Base-by-base conservation (phyloP, 768 basidiomycete species). In the Boletus rubropictus region DNA sequence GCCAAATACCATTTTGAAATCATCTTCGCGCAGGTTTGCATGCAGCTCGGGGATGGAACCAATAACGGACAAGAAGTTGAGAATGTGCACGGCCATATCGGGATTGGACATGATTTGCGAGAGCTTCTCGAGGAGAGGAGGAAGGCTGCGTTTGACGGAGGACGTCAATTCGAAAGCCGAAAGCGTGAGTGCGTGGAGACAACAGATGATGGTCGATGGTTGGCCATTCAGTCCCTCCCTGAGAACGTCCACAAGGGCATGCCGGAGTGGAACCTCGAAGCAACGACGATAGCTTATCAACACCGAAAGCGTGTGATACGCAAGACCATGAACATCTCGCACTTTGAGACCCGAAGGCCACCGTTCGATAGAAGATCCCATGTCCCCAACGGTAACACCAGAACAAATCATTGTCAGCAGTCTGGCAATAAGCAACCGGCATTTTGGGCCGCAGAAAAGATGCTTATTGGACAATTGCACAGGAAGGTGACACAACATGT, bases 21-120 rank as follows among this genome's bases (percentile, higher is more conserved):
- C 88, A 39, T 71, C 77, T 53, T 93, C 89, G 3, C 88, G 92
- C 57, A 99, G 88, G 65, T 96, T 98, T 46, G 82, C 82, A 64
- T 92, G 88, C 6, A 98, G 71, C 6, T 77, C 68, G 1, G 80
- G 84, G 12, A 86, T 76, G 2, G 91, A 89, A 3, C 89, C 92
- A 37, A 96, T 77, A 51, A 96, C 84, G 35, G 81, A 78, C 20
- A 98, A 78, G 64, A 98, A 89, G 51, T 89, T 89, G 49, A 98
- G 81, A 62, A 98, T 94, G 62, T 98, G 94, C n/a, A 94, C 86
- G 6, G 92, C 86, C 78, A 97, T 86, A 50, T 83, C 83, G 3
- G 91, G 82, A 44, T 89, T 92, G 1, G 90, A 90, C 84, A 97
- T 94, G 68, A 98, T 95, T 63, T 89, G 86, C 7, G 87, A 84